Conservation (phyloP, 768 basidiomycete species). For the Kwoniella europaea region DNA sequence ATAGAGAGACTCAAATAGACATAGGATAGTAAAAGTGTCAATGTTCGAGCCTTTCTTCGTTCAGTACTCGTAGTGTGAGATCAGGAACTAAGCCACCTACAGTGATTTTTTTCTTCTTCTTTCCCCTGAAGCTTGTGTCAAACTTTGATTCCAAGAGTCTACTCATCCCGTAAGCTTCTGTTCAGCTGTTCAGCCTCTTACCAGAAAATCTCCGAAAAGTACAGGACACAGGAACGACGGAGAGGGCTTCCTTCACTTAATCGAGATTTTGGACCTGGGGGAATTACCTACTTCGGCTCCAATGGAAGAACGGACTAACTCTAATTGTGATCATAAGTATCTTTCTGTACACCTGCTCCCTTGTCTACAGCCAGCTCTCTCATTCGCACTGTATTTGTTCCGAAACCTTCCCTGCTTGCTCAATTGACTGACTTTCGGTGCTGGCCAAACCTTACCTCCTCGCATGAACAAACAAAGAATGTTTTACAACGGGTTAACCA, state of each 20-base stretch:
- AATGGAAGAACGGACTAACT: not conserved
- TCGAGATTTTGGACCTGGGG: too few species aligned
- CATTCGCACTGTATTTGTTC: not conserved
- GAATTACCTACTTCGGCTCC: not conserved
- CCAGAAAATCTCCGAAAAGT: too few species aligned
- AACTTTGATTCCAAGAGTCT: not conserved
- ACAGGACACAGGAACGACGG: too few species aligned
- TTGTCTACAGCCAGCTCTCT: too few species aligned
- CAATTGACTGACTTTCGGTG: too few species aligned
- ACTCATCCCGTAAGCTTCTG: not conserved
- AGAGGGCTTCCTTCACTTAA: too few species aligned
- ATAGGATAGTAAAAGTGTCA: not conserved
- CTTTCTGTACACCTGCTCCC: not conserved
- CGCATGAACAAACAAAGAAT: not conserved
- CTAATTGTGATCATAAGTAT: not conserved
- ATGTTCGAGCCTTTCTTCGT: not conserved
- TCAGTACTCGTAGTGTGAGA: not conserved
- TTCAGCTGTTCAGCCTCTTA: not conserved
- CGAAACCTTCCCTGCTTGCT: not conserved
- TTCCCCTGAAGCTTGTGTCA: not conserved
- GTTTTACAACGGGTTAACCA: not conserved
- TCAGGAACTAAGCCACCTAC: not conserved
- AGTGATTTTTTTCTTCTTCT: too few species aligned
- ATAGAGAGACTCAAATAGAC: not conserved
- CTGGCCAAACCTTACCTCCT: too few species aligned